Conservation (phyloP, 164 flowering plant species). For the Taxillus chinensis region DNA sequence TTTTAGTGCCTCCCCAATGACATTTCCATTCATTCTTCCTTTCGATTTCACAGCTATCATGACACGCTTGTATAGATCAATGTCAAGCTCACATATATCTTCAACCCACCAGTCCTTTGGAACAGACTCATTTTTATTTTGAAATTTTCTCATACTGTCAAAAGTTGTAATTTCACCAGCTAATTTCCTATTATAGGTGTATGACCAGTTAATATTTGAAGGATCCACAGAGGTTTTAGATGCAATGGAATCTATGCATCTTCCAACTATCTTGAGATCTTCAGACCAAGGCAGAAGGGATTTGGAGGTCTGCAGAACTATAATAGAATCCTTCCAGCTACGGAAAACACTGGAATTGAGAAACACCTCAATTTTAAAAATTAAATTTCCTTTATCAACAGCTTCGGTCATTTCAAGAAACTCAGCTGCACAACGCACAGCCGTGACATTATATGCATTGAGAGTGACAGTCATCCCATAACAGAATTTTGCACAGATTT, state of each 20-base stretch:
- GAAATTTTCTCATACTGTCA: constrained; percentile 22
- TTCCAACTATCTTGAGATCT: constrained; percentile 66
- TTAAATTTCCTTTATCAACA: constrained; percentile 63
- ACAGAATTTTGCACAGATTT: constrained; percentile 87
- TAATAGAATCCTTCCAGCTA: constrained; percentile 90
- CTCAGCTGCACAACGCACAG: constrained; percentile 76
- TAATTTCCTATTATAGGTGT: constrained; percentile 57
- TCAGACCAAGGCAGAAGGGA: constrained; percentile 74
- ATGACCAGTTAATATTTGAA: constrained; percentile 59
- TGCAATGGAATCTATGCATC: constrained; percentile 84
- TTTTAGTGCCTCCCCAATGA: constrained; percentile 73
- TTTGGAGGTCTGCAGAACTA: constrained; percentile 70
- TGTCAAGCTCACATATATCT: constrained; percentile 81
- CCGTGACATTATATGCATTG: constrained; percentile 80
- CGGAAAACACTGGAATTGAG: constrained; percentile 70
- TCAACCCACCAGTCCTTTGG: constrained; percentile 97
- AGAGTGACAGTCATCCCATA: constrained; percentile 89
- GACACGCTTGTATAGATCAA: constrained; percentile 65
- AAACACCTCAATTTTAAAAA: constrained; percentile 78
- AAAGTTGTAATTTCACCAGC: constrained; percentile 27
- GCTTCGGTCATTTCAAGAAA: constrained; percentile 75
- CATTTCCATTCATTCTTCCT: constrained; percentile 63
- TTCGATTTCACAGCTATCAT: constrained; percentile 68
- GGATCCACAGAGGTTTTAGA: constrained; percentile 79
- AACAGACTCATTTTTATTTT: constrained; percentile 29